phyloP scores from a whole-genome alignment of 169 alveolate genomes.

The Cryptosporidium felis region DNA sequence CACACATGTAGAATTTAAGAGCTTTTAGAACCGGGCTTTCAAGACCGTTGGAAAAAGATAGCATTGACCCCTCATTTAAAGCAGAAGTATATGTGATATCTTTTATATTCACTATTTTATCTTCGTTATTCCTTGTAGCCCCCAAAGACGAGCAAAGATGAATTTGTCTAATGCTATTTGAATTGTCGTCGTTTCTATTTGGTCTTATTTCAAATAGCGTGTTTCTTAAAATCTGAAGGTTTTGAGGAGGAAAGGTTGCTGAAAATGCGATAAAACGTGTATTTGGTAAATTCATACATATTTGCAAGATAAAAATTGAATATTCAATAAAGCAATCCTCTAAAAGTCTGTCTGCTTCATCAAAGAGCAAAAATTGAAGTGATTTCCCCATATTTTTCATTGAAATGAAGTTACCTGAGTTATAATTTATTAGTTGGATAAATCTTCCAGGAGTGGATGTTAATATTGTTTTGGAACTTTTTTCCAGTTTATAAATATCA shows the following conservation, averaged over 20 bases:
- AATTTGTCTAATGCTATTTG: conserved; percentile 27
- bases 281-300: conserved; percentile 2
- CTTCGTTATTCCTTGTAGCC: background rate
- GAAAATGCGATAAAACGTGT: conserved; percentile 73
- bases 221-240: background rate
- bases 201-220: background rate
- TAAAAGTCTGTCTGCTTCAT: conserved; percentile 76
- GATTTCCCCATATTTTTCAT: background rate
- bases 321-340: conserved; percentile 70
- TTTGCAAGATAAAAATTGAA: background rate
- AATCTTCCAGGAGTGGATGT: conserved; percentile 66
- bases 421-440: conserved; percentile 5
- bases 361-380: conserved; percentile 51
- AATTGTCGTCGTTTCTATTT: background rate
- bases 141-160: conserved; percentile 49
- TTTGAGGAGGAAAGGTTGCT: conserved; percentile 74
- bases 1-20: conserved; percentile 19
- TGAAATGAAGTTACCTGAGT: background rate
- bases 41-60: background rate
- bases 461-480: background rate
- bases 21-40: conserved; percentile 25
- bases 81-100: background rate
- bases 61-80: background rate
- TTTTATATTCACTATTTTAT: background rate
- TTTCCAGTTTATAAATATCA: conserved; percentile 7